These are phyloP conservation scores for Astrothelium macrocarpum DNA, from an alignment of 495 filamentous ascomycete species.

Conservation along the genomic window DNA sequence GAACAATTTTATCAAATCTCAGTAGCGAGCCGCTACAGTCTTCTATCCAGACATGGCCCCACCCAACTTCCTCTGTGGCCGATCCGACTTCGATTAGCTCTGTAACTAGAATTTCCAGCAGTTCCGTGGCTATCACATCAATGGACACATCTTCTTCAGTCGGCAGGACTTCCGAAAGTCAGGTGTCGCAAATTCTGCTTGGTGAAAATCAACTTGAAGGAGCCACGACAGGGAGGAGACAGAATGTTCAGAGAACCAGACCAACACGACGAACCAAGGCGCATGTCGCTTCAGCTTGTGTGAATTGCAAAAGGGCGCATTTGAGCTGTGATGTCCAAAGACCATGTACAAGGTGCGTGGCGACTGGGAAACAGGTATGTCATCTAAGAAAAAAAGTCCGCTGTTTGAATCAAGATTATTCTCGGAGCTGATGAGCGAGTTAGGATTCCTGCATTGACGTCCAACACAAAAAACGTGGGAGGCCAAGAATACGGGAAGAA, in stretches of 20 bases:
- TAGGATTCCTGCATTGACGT: constrained; percentile 89
- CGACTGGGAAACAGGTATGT: constrained; percentile 57
- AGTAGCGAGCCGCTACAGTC: neutral
- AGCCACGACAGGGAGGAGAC: neutral
- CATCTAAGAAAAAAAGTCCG: neutral
- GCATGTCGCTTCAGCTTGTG: constrained; percentile 92
- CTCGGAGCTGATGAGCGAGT: neutral
- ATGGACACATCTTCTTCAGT: neutral
- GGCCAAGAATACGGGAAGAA: constrained; percentile 86
- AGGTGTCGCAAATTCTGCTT: neutral
- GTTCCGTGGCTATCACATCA: neutral
- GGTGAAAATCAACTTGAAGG: neutral
- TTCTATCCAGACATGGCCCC: neutral
- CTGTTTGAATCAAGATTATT: neutral
- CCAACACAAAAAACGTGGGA: constrained; percentile 90
- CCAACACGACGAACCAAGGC: constrained; percentile 57
- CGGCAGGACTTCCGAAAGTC: neutral
- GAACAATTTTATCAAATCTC: neutral
- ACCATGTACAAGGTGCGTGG: constrained; percentile 53
- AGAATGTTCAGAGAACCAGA: neutral
- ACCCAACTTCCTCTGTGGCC: neutral
- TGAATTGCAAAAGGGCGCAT: constrained; percentile 96
- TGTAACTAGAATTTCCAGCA: neutral
- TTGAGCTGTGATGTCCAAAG: constrained; percentile 63
- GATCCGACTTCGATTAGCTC: neutral